Evolutionary conservation across 208 protist genomes (phyloP).

Genomic region (Trypanosoma cruzi): DNA sequence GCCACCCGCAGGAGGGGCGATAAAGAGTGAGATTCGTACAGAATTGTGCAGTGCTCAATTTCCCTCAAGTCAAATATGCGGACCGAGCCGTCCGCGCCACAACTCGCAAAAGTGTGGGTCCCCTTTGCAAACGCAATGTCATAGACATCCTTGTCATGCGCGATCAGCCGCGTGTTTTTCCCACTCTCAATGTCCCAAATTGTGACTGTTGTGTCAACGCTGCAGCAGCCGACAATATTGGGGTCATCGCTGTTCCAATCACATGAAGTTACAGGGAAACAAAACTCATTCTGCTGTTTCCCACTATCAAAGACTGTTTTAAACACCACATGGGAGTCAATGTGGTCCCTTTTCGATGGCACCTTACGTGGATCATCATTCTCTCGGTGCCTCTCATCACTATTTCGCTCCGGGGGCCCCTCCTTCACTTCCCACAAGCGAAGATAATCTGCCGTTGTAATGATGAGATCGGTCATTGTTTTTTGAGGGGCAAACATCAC

Average conservation of each 20-base stretch:
- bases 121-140: slow-evolving; percentile 97
- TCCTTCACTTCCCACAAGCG: slow-evolving; percentile 96
- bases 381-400: slow-evolving; percentile 16
- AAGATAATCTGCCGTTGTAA: slow-evolving; percentile 98
- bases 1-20: slow-evolving; percentile 95
- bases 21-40: slow-evolving; percentile 95
- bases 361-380: slow-evolving; percentile 14
- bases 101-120: slow-evolving; percentile 96
- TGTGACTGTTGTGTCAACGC: slow-evolving; percentile 99
- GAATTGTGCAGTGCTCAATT: slow-evolving; percentile 98
- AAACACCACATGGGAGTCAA: slow-evolving; percentile 83
- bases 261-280: slow-evolving; percentile 99
- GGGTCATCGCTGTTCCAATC: slow-evolving; percentile 98
- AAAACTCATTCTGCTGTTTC: slow-evolving; percentile 95
- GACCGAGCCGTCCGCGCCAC: slow-evolving; percentile 98
- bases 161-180: slow-evolving; percentile 97
- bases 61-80: slow-evolving; percentile 97
- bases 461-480: slow-evolving; percentile 89
- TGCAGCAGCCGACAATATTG: slow-evolving; percentile 96
- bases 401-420: slow-evolving; percentile 16
- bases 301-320: slow-evolving; percentile 89
- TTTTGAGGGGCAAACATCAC: slow-evolving; percentile 95
- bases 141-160: slow-evolving; percentile 99
- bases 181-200: slow-evolving; percentile 97
- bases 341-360: slow-evolving; percentile 33